These are phyloP conservation scores for Starmera quercuum DNA, from an alignment of 805 yeast genomes.

Conservation along the genomic window DNA sequence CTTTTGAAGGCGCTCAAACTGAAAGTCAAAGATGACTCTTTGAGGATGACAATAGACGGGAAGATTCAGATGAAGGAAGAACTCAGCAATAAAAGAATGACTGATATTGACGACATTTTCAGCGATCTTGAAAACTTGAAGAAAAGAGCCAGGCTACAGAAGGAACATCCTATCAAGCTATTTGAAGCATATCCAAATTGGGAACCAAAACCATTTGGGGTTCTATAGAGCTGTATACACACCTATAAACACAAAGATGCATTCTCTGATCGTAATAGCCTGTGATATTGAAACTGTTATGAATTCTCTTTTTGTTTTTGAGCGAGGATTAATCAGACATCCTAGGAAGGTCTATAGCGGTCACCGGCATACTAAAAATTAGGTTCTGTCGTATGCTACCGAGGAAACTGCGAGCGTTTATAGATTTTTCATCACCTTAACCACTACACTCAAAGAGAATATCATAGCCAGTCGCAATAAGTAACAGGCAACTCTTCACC, in stretches of 20 bases:
- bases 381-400: constrained; percentile 87
- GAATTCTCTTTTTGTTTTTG: not conserved
- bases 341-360: constrained; percentile 89
- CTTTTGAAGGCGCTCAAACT: not conserved
- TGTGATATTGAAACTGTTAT: no score
- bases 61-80: not conserved
- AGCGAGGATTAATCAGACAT: constrained; percentile 67
- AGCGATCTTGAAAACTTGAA: constrained; percentile 23
- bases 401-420: constrained; percentile 94
- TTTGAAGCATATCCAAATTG: constrained; percentile 26
- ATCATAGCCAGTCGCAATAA: no score
- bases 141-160: constrained; percentile 13
- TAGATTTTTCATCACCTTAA: constrained; percentile 67
- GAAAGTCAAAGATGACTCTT: not conserved
- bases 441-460: constrained; percentile 1
- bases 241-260: not conserved
- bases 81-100: no score
- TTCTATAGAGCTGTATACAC: constrained; percentile 13
- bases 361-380: constrained; percentile 69
- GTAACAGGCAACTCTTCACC: no score
- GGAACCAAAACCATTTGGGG: constrained; percentile 52
- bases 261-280: not conserved
- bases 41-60: constrained; percentile 1
- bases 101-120: constrained; percentile 16
- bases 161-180: constrained; percentile 4